Conservation (phyloP, 768 basidiomycete genomes). For the Hysterangium stoloniferum region DNA sequence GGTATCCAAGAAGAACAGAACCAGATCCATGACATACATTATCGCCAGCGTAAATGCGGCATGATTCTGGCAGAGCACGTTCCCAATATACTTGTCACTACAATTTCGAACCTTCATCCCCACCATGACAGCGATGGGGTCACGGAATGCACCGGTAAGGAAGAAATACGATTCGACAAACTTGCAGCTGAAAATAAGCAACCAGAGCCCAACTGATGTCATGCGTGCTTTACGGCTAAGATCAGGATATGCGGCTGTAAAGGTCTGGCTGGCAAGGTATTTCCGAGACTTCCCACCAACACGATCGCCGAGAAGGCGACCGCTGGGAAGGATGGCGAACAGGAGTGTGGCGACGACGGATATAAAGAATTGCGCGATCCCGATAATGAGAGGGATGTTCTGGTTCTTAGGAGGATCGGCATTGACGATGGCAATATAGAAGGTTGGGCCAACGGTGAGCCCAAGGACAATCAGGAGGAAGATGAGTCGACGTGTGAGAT, state of each 20-base stretch:
- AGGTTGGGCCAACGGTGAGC: constrained; percentile 85
- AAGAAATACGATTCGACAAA: constrained; percentile 97
- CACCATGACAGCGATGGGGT: constrained; percentile 94
- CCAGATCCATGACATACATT: constrained; percentile 99
- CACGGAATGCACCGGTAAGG: constrained; percentile 92
- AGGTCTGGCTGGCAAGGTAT: constrained; percentile 97
- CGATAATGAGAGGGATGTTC: constrained; percentile 82
- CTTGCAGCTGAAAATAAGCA: constrained; percentile 94
- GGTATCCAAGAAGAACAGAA: constrained; percentile 98
- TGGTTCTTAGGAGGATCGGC: constrained; percentile 41
- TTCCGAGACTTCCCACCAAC: constrained; percentile 97
- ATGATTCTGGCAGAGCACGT: constrained; percentile 79
- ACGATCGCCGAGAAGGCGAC: constrained; percentile 97
- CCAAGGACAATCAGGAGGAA: constrained; percentile 91
- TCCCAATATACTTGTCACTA: constrained; percentile 76
- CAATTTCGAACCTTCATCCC: constrained; percentile 91
- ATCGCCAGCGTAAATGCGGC: constrained; percentile 91
- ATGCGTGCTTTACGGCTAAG: constrained; percentile 64
- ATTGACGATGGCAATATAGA: constrained; percentile 87
- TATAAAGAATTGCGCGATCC: constrained; percentile 89
- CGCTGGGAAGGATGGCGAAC: constrained; percentile 89
- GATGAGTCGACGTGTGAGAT: constrained; percentile 86
- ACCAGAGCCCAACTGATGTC: constrained; percentile 83
- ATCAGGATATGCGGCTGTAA: constrained; percentile 93
- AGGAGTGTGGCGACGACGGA: constrained; percentile 75